Evolutionary conservation across 2,329 filamentous ascomycete genomes (phyloP).

Genomic region (Beauveria pseudobassiana): DNA sequence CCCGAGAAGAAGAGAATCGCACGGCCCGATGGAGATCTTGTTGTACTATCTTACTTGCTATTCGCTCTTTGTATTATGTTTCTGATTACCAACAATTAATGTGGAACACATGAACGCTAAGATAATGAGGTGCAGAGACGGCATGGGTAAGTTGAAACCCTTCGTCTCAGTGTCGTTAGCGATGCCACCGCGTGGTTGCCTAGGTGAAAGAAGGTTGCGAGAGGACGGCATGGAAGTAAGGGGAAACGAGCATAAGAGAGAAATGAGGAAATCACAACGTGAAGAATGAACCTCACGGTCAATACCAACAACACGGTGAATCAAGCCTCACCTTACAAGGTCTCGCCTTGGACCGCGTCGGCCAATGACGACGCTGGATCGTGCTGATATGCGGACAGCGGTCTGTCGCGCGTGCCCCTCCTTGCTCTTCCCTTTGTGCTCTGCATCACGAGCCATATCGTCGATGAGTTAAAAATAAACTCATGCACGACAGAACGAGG

Average conservation of each 20-base stretch:
- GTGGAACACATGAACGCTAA: not conserved
- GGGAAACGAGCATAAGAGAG: not conserved
- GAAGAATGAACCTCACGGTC: not conserved
- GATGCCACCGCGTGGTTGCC: not conserved
- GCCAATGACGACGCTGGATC: not conserved
- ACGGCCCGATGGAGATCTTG: not conserved
- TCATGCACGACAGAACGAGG: constrained; percentile 4
- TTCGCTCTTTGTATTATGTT: not conserved
- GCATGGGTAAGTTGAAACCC: not conserved
- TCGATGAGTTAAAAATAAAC: constrained; percentile 10
- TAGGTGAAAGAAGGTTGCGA: not conserved
- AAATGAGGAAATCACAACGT: not conserved
- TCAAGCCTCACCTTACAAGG: too few relatives aligned
- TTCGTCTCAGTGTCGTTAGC: not conserved
- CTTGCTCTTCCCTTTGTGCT: not conserved
- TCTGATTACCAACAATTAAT: not conserved
- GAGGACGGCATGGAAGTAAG: not conserved
- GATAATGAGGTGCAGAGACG: not conserved
- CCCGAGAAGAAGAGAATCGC: not conserved
- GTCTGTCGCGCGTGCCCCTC: not conserved
- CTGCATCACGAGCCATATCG: constrained; percentile 1
- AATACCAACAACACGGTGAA: too few relatives aligned
- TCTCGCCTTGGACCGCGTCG: not conserved
- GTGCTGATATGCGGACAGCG: not conserved
- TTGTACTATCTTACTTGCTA: constrained; percentile 5